Conservation (phyloP, 495 filamentous ascomycete genomes). For the Penicillium pancosmium region DNA sequence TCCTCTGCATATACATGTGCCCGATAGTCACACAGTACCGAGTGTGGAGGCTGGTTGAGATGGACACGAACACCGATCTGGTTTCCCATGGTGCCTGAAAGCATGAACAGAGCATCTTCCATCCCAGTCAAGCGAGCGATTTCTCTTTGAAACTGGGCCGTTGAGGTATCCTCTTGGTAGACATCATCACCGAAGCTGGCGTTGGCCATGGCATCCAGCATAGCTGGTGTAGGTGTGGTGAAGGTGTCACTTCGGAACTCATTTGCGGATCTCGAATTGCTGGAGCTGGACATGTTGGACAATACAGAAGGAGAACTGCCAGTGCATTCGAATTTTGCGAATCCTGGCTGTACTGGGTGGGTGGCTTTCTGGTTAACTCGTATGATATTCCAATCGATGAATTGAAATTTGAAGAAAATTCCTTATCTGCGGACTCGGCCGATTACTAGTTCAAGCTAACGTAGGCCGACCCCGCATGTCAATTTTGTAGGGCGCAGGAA, state of each 20-base stretch:
- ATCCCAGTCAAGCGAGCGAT: constrained; percentile 69
- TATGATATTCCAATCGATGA: too few relatives aligned
- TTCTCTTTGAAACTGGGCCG: constrained; percentile 63
- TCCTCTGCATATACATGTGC: constrained; percentile 71
- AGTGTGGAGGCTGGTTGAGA: constrained; percentile 70
- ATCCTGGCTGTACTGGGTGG: neutral
- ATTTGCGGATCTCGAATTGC: constrained; percentile 34
- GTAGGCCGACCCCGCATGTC: too few relatives aligned
- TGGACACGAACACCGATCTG: constrained; percentile 71
- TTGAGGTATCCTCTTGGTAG: constrained; percentile 66
- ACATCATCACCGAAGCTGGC: constrained; percentile 73
- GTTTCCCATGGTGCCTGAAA: constrained; percentile 87
- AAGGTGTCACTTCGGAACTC: constrained; percentile 60
- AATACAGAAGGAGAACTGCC: neutral
- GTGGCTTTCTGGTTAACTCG: too few relatives aligned
- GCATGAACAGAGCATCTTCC: constrained; percentile 69
- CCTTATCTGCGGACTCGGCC: too few relatives aligned
- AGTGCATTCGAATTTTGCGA: neutral
- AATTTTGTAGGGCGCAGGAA: too few relatives aligned
- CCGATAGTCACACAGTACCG: constrained; percentile 67
- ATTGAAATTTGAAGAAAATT: too few relatives aligned
- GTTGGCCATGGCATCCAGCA: constrained; percentile 64
- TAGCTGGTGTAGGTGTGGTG: constrained; percentile 72
- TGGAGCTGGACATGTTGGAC: constrained; percentile 1
- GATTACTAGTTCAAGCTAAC: too few relatives aligned